Evolutionary conservation across 768 basidiomycete species (phyloP).

Genomic region (Agaricus bisporus): DNA sequence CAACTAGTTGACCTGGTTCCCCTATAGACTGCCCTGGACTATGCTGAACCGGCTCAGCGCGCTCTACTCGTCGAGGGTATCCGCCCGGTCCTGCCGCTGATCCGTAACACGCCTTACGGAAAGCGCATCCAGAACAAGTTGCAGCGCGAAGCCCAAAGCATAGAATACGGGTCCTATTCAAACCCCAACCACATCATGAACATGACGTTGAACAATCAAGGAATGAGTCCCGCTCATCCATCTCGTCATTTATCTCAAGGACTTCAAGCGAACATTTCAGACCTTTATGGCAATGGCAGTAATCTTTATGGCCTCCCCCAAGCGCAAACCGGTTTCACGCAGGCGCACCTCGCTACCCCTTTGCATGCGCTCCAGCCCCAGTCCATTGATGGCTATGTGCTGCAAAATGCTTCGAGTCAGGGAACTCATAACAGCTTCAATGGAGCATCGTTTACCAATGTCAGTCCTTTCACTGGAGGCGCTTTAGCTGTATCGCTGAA

Average conservation of each 20-base stretch:
- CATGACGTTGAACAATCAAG: conserved; percentile 52
- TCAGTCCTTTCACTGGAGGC: conserved; percentile 47
- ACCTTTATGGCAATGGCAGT: conserved; percentile 60
- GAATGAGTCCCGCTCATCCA: conserved; percentile 38
- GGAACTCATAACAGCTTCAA: conserved; percentile 55
- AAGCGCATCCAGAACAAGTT: conserved; percentile 99
- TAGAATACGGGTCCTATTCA: conserved; percentile 51
- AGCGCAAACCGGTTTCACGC: conserved; percentile 50
- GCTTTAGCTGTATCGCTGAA: conserved; percentile 49
- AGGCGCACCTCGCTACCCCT: conserved; percentile 46
- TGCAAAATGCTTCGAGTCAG: conserved; percentile 67
- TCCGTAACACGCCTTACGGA: conserved; percentile 98
- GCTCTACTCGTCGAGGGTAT: conserved; percentile 93
- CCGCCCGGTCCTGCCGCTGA: conserved; percentile 95
- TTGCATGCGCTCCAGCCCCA: conserved; percentile 62
- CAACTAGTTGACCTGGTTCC: neutral
- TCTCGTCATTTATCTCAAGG: conserved; percentile 53
- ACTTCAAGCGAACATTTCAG: conserved; percentile 53
- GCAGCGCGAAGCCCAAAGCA: conserved; percentile 87
- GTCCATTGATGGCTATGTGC: conserved; percentile 75
- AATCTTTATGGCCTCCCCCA: conserved; percentile 56
- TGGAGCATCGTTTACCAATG: conserved; percentile 42
- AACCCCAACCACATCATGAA: conserved; percentile 53
- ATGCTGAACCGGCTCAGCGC: conserved; percentile 92
- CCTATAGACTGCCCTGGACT: conserved; percentile 89